phyloP scores from a whole-genome alignment of 192 early-diverging fungal genomes.

The Coemansia sp. region DNA sequence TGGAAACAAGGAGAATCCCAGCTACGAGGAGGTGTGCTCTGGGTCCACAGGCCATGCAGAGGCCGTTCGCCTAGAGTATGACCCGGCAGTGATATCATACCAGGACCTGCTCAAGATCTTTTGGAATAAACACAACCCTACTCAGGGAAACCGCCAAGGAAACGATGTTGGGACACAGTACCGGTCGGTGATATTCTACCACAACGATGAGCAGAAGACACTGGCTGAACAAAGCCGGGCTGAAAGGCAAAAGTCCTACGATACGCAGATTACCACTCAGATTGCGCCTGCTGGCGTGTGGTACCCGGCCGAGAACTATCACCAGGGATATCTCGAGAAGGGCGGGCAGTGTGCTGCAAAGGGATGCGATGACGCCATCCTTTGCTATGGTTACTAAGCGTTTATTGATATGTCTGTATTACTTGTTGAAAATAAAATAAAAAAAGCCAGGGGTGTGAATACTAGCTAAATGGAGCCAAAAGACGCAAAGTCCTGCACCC shows the following conservation, averaged over 20 bases:
- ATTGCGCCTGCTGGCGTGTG: slow-evolving; percentile 70
- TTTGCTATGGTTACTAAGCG: slow-evolving; percentile 41
- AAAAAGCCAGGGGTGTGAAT: too few species aligned
- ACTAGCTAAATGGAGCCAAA: background rate
- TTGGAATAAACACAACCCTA: slow-evolving; percentile 85
- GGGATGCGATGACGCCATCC: slow-evolving; percentile 51
- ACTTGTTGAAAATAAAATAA: background rate
- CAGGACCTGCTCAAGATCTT: slow-evolving; percentile 77
- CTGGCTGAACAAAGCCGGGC: slow-evolving; percentile 74
- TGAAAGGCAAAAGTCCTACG: slow-evolving; percentile 62
- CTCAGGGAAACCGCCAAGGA: slow-evolving; percentile 83
- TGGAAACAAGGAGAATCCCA: slow-evolving; percentile 41
- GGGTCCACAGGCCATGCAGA: slow-evolving; percentile 82
- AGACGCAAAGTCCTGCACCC: slow-evolving; percentile 49
- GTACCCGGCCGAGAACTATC: slow-evolving; percentile 81
- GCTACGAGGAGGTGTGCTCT: slow-evolving; percentile 54
- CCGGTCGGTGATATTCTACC: slow-evolving; percentile 84
- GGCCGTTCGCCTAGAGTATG: slow-evolving; percentile 75
- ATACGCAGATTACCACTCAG: slow-evolving; percentile 63
- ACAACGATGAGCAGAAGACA: slow-evolving; percentile 69
- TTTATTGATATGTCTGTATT: background rate
- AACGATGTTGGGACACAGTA: slow-evolving; percentile 85
- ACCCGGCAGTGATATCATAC: slow-evolving; percentile 72
- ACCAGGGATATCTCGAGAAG: slow-evolving; percentile 74
- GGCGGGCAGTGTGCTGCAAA: slow-evolving; percentile 56